A percentile compares a stretch with the other conserved stretches of the same genome.
Evolutionary conservation across 768 basidiomycete species (phyloP).

Genomic region (Mycena olivaceomarginata): DNA sequence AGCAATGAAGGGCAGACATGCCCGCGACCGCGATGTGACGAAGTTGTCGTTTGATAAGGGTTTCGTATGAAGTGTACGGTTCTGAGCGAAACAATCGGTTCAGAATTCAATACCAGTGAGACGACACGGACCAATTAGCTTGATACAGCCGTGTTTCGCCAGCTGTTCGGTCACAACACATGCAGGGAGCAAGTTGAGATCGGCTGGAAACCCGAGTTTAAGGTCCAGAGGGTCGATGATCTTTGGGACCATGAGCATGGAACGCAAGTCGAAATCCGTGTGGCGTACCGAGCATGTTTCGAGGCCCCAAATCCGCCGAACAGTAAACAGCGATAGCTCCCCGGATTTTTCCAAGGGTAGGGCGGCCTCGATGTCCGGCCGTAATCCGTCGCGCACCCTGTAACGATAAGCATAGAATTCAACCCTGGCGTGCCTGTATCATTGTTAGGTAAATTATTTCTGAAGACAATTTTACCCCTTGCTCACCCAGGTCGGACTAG

Average conservation of each 20-base stretch:
- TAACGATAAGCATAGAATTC: constrained; percentile 33
- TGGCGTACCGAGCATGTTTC: constrained; percentile 33
- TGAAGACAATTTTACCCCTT: neutral
- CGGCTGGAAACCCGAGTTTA: constrained; percentile 31
- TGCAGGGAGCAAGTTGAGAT: constrained; percentile 33
- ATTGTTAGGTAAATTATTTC: neutral
- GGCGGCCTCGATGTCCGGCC: constrained; percentile 38
- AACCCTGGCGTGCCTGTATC: constrained; percentile 24
- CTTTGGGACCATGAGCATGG: neutral
- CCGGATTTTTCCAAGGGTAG: constrained; percentile 26
- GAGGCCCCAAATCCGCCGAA: constrained; percentile 37
- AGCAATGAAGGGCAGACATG: constrained; percentile 7
- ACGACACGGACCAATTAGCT: constrained; percentile 34
- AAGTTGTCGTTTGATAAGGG: constrained; percentile 27
- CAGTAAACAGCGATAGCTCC: constrained; percentile 26
- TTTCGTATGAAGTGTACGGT: constrained; percentile 35
- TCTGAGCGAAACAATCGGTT: neutral
- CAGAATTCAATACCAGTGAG: neutral
- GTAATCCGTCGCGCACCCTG: constrained; percentile 33
- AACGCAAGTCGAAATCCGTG: too few relatives aligned
- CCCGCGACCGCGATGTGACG: constrained; percentile 28
- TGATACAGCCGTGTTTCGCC: constrained; percentile 29
- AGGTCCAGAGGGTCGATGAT: constrained; percentile 34
- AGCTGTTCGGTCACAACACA: constrained; percentile 21
- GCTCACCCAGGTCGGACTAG: constrained; percentile 31